Evolutionary conservation across 768 basidiomycete genomes (phyloP).

Genomic region (Lactarius deliciosus): DNA sequence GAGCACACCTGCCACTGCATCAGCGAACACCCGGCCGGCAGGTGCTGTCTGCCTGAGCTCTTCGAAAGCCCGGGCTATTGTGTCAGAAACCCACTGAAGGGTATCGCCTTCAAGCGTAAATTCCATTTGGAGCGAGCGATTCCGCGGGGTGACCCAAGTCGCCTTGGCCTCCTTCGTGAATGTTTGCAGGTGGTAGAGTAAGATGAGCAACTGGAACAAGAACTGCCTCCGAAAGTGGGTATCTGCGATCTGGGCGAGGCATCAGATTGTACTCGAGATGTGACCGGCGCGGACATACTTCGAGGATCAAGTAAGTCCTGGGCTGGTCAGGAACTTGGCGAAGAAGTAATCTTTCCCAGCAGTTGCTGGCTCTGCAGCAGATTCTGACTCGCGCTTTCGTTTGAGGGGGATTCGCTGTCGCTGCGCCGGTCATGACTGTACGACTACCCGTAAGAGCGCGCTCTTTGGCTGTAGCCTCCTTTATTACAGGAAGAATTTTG

Average conservation of each 20-base stretch:
- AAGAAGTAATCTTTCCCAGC: conserved; percentile 76
- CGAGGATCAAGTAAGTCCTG: conserved; percentile 80
- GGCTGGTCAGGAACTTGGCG: conserved; percentile 88
- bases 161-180: conserved; percentile 71
- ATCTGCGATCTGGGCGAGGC: conserved; percentile 67
- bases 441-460: conserved; percentile 84
- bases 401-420: conserved; percentile 48
- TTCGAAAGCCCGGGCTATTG: conserved; percentile 51
- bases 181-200: conserved; percentile 71
- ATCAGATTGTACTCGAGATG: not conserved
- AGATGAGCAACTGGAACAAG: conserved; percentile 78
- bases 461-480: conserved; percentile 85
- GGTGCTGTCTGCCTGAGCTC: conserved; percentile 74
- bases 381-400: conserved; percentile 62
- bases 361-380: conserved; percentile 48
- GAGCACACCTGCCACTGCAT: conserved; percentile 68
- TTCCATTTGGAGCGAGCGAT: conserved; percentile 81
- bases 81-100: conserved; percentile 76
- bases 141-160: conserved; percentile 59
- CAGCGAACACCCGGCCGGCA: conserved; percentile 72
- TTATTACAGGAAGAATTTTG: conserved; percentile 74
- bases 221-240: conserved; percentile 92
- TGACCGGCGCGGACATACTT: conserved; percentile 48
- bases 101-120: conserved; percentile 70
- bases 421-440: conserved; percentile 33